Conservation (phyloP, 2,329 filamentous ascomycete species). For the Apiospora saccharicola region DNA sequence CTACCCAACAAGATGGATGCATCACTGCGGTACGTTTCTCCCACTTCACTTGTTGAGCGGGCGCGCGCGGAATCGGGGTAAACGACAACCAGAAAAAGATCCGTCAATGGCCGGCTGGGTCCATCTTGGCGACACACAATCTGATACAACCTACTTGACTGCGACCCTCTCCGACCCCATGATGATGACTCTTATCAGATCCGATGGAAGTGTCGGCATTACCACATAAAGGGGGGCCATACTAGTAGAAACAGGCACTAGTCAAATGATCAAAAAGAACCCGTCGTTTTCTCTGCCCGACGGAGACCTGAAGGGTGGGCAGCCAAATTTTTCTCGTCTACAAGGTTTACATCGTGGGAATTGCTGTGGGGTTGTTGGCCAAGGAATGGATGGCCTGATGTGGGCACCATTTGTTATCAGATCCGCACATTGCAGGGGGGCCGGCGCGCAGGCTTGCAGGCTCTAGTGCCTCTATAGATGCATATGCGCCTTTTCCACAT, state of each 20-base stretch:
- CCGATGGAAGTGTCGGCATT: conserved; percentile 5
- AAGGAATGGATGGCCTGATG: conserved; percentile 16
- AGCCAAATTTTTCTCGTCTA: not conserved
- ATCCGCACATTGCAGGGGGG: conserved; percentile 24
- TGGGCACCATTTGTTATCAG: conserved; percentile 22
- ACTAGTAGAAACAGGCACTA: not conserved
- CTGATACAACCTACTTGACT: not conserved
- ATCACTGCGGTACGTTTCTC: not conserved
- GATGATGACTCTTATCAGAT: conserved; percentile 25
- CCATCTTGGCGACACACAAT: conserved; percentile 14
- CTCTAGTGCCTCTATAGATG: not conserved
- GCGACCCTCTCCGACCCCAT: not conserved
- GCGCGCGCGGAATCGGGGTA: not conserved
- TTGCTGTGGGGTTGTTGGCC: conserved; percentile 11
- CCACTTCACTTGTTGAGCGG: not conserved
- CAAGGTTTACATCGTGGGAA: conserved; percentile 10
- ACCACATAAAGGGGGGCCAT: not conserved
- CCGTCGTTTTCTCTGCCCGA: not conserved
- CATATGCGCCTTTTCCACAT: not conserved
- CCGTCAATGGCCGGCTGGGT: not conserved
- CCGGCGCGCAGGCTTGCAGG: not conserved
- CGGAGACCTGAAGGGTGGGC: not conserved
- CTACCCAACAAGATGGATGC: not conserved
- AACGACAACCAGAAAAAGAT: not conserved
- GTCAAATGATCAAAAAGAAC: not conserved